These are phyloP conservation scores for Astrocystis sublimbata DNA, from an alignment of 495 filamentous ascomycete genomes.

Conservation along the genomic window DNA sequence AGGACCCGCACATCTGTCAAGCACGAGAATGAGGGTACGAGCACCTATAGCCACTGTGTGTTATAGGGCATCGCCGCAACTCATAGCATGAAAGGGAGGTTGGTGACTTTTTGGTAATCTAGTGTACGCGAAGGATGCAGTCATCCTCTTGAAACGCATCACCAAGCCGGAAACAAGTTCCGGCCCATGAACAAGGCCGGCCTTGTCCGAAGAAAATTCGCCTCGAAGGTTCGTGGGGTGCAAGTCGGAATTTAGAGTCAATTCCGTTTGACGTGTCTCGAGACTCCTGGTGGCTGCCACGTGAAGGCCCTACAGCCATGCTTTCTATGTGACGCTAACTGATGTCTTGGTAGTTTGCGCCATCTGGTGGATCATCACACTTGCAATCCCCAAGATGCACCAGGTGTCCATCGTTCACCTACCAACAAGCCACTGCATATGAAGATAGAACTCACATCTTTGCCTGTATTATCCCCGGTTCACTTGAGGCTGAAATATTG, in stretches of 20 bases:
- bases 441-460: neutral
- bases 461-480: conserved; percentile 4
- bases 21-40: neutral
- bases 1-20: neutral
- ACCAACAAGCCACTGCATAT: neutral
- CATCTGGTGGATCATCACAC: neutral
- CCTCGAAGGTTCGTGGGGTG: neutral
- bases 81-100: neutral
- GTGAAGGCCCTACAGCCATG: neutral
- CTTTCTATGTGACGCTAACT: conserved; percentile 11
- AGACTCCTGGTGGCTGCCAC: conserved; percentile 12
- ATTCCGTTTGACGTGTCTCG: neutral
- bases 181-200: conserved; percentile 16
- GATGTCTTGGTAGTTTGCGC: neutral
- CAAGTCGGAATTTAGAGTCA: neutral
- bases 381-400: neutral
- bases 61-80: conserved; percentile 5
- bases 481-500: conserved; percentile 9
- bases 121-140: conserved; percentile 22
- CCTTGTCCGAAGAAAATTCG: conserved; percentile 7
- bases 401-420: neutral
- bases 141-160: conserved; percentile 21
- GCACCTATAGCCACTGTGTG: conserved; percentile 17
- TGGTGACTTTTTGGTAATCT: conserved; percentile 5
- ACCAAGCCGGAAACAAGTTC: conserved; percentile 18